Base-by-base conservation (phyloP, 1,139 yeast species). In the Diutina catenulata region DNA sequence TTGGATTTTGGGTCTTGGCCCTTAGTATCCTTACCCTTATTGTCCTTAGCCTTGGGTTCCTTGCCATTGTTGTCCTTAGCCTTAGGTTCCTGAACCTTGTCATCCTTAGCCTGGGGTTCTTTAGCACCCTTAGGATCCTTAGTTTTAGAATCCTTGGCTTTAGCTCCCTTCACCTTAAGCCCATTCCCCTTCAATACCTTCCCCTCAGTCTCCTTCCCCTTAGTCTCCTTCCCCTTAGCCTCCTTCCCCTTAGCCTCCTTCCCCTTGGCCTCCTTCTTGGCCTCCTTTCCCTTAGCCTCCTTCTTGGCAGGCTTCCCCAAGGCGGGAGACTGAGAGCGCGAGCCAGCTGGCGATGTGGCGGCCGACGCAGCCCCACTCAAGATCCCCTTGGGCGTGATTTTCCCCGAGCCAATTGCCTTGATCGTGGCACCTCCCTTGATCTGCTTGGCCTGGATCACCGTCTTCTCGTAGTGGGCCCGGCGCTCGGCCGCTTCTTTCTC, bases 381-480 rank as follows among this genome's bases (percentile, higher is more conserved):
- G 10, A 27, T 27, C 4, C 29, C 29, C 3, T 13, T 28, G 2
- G 50, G 48, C n/a, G 48, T 45, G 21, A 41, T 38, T n/a, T 38
- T 38, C 3, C 45, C 44, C 5, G 63, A 52, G 1, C 71, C 71
- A 4, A 65, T 58, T 1, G 72, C 71, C 40, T 56, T 54, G n/a
- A 63, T 55, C 1, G 69, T 64, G n/a, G 59, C 51, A 1, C 68
- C 70, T 4, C 65, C 50, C 47, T 63, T 64, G n/a, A 62, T 27
- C 15, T 27, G 29, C 19, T 27, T 27, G 7, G 29, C 48, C 8
- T 59, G 60, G 36, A 48, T 45, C 7, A 64, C 54, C 31, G 49
- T 53, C 25, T 49, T 56, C 37, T 56, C 52, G 45, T 64, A 66
- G 45, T 63, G 64, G 2, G 65, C 67, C 39, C 59, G 53, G 47